phyloP scores from a whole-genome alignment of 805 yeast genomes.

The Wickerhamia fluorescens region DNA sequence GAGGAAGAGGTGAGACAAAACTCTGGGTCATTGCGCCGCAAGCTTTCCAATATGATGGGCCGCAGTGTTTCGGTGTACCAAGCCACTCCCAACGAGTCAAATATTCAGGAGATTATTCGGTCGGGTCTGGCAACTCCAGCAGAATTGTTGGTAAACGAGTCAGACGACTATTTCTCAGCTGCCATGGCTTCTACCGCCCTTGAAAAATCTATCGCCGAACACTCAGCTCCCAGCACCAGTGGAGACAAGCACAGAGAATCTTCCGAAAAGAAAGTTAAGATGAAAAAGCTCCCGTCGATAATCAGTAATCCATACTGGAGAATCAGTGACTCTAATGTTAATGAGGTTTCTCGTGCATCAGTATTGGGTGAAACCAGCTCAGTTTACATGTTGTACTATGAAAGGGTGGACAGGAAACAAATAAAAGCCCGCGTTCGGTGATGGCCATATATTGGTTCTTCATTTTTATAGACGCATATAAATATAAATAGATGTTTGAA shows the following conservation, averaged over 20 bases:
- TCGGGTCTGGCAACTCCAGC: slow-evolving; percentile 38
- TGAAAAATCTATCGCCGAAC: background rate
- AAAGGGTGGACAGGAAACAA: slow-evolving; percentile 34
- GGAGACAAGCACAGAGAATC: no score
- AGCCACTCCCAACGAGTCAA: slow-evolving; percentile 29
- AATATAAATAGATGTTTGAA: no score
- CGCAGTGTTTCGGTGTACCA: slow-evolving; percentile 34
- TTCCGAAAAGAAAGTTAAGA: slow-evolving; percentile 20
- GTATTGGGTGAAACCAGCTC: slow-evolving; percentile 65
- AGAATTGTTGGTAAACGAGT: slow-evolving; percentile 29
- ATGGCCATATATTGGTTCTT: no score
- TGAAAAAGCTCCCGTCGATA: slow-evolving; percentile 50
- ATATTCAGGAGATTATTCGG: slow-evolving; percentile 30
- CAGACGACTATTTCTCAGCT: slow-evolving; percentile 20
- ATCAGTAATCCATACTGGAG: slow-evolving; percentile 72
- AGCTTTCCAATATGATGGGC: slow-evolving; percentile 33
- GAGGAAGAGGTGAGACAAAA: background rate
- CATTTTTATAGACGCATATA: no score
- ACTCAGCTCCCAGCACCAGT: slow-evolving; percentile 3
- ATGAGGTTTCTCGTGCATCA: slow-evolving; percentile 51
- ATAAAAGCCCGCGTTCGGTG: no score
- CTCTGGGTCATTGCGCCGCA: slow-evolving; percentile 19
- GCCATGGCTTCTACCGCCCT: slow-evolving; percentile 4
- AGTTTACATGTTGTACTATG: slow-evolving; percentile 85
- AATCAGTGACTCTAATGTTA: slow-evolving; percentile 67